These are phyloP conservation scores for Geosiphon pyriformis DNA, from an alignment of 192 early-diverging fungal genomes.

Conservation along the genomic window DNA sequence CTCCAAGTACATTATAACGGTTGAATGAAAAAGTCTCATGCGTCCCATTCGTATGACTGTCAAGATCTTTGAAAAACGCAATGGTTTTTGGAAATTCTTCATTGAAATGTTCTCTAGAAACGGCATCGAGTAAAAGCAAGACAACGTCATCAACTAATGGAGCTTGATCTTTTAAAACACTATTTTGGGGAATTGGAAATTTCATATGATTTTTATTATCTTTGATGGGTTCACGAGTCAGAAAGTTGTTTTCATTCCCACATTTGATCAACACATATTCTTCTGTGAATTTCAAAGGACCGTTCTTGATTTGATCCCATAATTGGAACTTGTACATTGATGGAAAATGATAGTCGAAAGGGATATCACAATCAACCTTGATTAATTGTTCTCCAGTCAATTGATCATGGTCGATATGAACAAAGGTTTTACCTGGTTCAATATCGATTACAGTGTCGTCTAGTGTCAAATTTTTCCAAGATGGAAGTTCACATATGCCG, in stretches of 20 bases:
- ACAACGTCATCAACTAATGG: constrained; percentile 34
- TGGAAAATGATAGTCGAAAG: not conserved
- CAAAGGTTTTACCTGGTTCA: not conserved
- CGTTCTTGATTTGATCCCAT: not conserved
- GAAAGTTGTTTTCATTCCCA: not conserved
- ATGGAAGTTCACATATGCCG: not conserved
- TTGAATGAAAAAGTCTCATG: constrained; percentile 31
- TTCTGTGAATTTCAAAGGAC: not conserved
- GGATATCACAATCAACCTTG: not conserved
- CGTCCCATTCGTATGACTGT: constrained; percentile 8
- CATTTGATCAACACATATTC: not conserved
- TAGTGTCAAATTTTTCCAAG: not conserved
- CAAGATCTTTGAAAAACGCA: constrained; percentile 15
- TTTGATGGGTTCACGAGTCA: not conserved
- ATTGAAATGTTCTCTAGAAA: constrained; percentile 31
- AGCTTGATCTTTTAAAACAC: constrained; percentile 23
- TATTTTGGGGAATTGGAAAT: constrained; percentile 19
- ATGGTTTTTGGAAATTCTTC: constrained; percentile 25
- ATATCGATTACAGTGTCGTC: not conserved
- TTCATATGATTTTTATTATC: not conserved
- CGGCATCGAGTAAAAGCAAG: constrained; percentile 33
- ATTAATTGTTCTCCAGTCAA: not conserved
- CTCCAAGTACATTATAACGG: constrained; percentile 32
- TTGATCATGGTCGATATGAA: not conserved
- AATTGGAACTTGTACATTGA: not conserved